Conservation (phyloP, 805 yeast genomes). For the Nakazawaea ernobii region DNA sequence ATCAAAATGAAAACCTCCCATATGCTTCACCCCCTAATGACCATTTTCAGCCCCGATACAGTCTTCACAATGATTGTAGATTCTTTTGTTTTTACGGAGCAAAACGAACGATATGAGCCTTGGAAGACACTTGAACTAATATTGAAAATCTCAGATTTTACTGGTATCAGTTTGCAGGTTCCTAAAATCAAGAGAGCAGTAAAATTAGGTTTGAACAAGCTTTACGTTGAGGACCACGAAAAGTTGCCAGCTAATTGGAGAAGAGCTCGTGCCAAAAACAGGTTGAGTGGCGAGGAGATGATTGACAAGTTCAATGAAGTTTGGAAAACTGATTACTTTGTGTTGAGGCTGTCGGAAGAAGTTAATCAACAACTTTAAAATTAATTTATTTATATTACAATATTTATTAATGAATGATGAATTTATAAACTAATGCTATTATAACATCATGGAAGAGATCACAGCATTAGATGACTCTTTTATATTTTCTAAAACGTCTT, state of each 20-base stretch:
- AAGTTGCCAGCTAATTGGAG: neutral
- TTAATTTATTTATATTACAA: neutral
- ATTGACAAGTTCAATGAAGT: slow-evolving; percentile 2
- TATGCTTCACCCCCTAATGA: slow-evolving; percentile 15
- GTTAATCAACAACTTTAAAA: neutral
- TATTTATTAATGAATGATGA: neutral
- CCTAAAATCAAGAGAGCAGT: slow-evolving; percentile 1
- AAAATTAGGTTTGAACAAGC: neutral
- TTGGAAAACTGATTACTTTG: slow-evolving; percentile 5
- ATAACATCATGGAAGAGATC: neutral
- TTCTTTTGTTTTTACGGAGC: slow-evolving; percentile 15
- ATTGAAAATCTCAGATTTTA: slow-evolving; percentile 11
- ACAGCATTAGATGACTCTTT: slow-evolving; percentile 8
- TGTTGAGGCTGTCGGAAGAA: neutral
- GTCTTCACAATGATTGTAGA: slow-evolving; percentile 14
- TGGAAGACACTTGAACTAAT: slow-evolving; percentile 19
- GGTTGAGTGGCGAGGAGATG: neutral
- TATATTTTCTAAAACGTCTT: slow-evolving; percentile 11
- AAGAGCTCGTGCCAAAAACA: neutral
- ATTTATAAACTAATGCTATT: neutral
- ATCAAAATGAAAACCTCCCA: slow-evolving; percentile 10
- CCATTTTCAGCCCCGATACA: slow-evolving; percentile 14
- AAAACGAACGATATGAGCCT: slow-evolving; percentile 10
- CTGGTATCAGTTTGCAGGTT: slow-evolving; percentile 14
- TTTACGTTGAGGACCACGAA: neutral